Base-by-base conservation (phyloP, 768 basidiomycete species). In the Coprinopsis marcescibilis region DNA sequence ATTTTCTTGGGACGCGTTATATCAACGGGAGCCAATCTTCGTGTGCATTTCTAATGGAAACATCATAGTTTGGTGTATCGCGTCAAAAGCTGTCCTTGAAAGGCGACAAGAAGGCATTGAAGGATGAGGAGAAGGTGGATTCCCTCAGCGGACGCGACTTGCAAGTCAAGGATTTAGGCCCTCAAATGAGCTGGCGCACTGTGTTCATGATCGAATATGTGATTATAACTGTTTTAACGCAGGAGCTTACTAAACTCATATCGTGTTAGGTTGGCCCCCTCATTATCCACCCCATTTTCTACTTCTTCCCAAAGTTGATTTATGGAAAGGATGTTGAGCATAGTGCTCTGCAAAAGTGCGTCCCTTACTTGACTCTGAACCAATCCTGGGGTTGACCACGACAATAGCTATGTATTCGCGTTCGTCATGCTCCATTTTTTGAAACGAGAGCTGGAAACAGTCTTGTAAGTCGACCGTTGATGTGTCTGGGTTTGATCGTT, bases 161-260 rank as follows among this genome's bases (percentile, higher is more conserved):
- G 29, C 64, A 75, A 27, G 72, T 93, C 49, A 96, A 96, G 65
- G 96, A 98, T 64, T 68, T 98, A 24, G 96, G 96, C 0, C 77
- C 85, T 5, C 96, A 99, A 63, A 70, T 95, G 35, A 76, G 80
- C 57, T 97, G 94, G 89, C 76, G 73, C 57, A 87, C 85, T 0
- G 90, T 97, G 14, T 97, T 91, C 64, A 60, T 97, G 41, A 69
- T 87, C 42, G 96, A 99, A 94, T 99, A 98, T 58, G 94, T 94
- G 67, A 58, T 91, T 64, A n/a, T n/a, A n/a, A n/a, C n/a, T n/a
- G n/a, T n/a, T n/a, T n/a, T n/a, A n/a, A n/a, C n/a, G n/a, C n/a
- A n/a, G n/a, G n/a, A n/a, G n/a, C n/a, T n/a, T n/a, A n/a, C n/a
- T n/a, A 27, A 29, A 36, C 11, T 39, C 43, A 43, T 50, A 24